Base-by-base conservation (phyloP, 257 asterid genomes). In the Osmanthus fragrans region DNA sequence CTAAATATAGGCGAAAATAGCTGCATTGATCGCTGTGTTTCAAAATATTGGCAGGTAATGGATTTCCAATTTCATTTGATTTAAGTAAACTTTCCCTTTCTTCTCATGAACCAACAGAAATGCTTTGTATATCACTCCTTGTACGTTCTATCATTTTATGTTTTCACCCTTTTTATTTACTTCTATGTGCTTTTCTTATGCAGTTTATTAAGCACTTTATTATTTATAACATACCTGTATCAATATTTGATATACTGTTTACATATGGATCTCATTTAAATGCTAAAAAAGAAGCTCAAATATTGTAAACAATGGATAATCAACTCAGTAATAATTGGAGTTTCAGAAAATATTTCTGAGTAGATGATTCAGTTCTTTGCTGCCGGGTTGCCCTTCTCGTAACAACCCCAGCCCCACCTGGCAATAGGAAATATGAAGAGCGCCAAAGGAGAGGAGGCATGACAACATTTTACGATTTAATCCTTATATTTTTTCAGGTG, bases 1-100 rank as follows among this genome's bases (percentile, higher is more conserved):
- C 84, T 83, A 70, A 72, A 81, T 34, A 77, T 85, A 64, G 91
- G 91, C 40, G 91, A 87, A 82, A 87, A 72, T 76, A 77, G 81
- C 83, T 87, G 91, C 80, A 81, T 87, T 70, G 89, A 87, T 83
- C 85, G 89, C 15, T 87, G 91, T 75, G 86, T 84, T 75, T 85
- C 88, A 30, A 87, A 87, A 82, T 87, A 87, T 67, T 76, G 77
- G 84, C 91, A 85, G 91, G 91, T 87, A 76, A 69, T 15, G 15
- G 29, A 25, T 71, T 71, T 60, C 29, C 23, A 10, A 13, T 4
- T 58, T 18, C 70, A 56, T 65, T 58, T 54, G 27, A n/a, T 39
- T 74, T 63, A 4, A 47, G 56, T 47, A 47, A 16, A 47, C 56
- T 47, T 47, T 4, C n/a, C 56, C 19, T 12, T 47, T 47, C 56